Conservation (phyloP, 2,329 filamentous ascomycete genomes). For the Ploettnerulaceae sp. region DNA sequence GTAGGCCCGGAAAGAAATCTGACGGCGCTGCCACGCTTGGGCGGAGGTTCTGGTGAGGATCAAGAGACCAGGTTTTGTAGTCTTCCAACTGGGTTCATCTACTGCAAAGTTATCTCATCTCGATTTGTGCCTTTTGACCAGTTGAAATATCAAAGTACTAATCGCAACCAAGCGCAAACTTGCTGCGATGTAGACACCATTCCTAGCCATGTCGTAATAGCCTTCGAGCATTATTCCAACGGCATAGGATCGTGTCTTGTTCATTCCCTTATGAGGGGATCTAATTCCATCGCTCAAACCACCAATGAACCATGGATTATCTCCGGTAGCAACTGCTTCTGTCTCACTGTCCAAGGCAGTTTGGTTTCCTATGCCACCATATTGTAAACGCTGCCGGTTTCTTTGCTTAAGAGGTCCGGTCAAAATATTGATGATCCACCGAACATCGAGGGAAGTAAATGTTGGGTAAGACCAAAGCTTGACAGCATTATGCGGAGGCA, state of each 20-base stretch:
- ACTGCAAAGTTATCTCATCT: not conserved
- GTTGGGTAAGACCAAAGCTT: slow-evolving; percentile 64
- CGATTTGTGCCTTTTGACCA: slow-evolving; percentile 11
- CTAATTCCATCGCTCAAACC: slow-evolving; percentile 21
- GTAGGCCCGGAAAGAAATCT: too few species aligned
- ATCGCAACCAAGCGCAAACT: slow-evolving; percentile 18
- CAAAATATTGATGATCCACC: slow-evolving; percentile 53
- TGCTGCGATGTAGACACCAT: slow-evolving; percentile 29
- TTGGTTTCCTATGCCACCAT: slow-evolving; percentile 27
- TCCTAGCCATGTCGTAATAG: slow-evolving; percentile 31
- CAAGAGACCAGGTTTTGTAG: too few species aligned
- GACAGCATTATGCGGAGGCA: slow-evolving; percentile 58
- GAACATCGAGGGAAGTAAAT: slow-evolving; percentile 59
- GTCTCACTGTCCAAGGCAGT: slow-evolving; percentile 30
- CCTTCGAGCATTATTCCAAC: slow-evolving; percentile 33
- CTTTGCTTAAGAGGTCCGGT: slow-evolving; percentile 52
- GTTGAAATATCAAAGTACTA: slow-evolving; percentile 1
- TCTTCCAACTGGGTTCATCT: not conserved
- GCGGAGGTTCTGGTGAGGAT: too few species aligned
- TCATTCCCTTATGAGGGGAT: slow-evolving; percentile 15
- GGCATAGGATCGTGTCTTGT: slow-evolving; percentile 23
- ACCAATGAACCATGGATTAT: slow-evolving; percentile 24
- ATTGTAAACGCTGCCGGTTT: slow-evolving; percentile 36
- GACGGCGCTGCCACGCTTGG: too few species aligned
- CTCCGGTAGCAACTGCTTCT: slow-evolving; percentile 23